These are phyloP conservation scores for Paraglomus brasilianum DNA, from an alignment of 192 early-diverging fungal species.

Conservation along the genomic window DNA sequence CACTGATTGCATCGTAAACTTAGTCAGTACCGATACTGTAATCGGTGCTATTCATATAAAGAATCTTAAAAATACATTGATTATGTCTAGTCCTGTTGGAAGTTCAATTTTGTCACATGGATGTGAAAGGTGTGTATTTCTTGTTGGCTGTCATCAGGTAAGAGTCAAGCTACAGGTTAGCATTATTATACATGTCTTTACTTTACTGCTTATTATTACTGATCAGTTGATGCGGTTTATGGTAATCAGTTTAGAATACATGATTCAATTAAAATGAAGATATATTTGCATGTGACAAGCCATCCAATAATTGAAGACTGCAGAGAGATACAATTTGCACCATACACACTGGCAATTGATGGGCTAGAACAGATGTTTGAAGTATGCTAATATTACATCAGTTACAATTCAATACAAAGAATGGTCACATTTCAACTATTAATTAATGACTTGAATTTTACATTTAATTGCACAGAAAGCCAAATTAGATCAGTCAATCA, in stretches of 20 bases:
- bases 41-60: constrained; percentile 78
- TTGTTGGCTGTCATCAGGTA: constrained; percentile 79
- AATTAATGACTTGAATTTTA: background rate
- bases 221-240: background rate
- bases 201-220: constrained; percentile 11
- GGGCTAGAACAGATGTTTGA: constrained; percentile 39
- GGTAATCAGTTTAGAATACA: constrained; percentile 78
- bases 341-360: constrained; percentile 47
- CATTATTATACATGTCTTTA: constrained; percentile 6
- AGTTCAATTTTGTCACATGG: constrained; percentile 75
- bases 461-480: constrained; percentile 15
- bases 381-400: constrained; percentile 9
- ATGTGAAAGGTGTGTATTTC: constrained; percentile 58
- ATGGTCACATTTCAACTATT: background rate
- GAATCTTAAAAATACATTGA: constrained; percentile 56
- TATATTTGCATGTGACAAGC: constrained; percentile 70
- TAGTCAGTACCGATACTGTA: constrained; percentile 46
- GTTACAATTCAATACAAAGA: background rate
- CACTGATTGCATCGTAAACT: constrained; percentile 60
- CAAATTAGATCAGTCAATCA: constrained; percentile 39
- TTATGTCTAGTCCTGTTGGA: constrained; percentile 64
- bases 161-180: constrained; percentile 14
- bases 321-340: constrained; percentile 62
- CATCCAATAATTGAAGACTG: constrained; percentile 89
- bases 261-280: constrained; percentile 58